Evolutionary conservation across 106 monocot genomes (phyloP).

Genomic region (Dendrobium officinale): DNA sequence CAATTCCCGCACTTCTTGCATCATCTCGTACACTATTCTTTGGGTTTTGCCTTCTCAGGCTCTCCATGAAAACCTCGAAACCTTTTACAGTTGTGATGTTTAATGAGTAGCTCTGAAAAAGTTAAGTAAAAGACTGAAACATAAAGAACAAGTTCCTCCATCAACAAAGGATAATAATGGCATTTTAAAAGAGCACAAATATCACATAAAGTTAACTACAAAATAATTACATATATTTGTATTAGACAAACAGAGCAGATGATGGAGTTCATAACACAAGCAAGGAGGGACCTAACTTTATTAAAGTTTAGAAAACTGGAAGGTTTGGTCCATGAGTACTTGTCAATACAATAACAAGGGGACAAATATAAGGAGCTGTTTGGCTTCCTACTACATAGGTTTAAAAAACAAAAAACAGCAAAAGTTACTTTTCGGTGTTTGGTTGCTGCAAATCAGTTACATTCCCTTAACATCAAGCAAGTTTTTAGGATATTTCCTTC

Average conservation of each 20-base stretch:
- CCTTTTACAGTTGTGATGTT: conserved; percentile 95
- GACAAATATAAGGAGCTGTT: background rate
- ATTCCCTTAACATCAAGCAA: background rate
- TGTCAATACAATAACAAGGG: background rate
- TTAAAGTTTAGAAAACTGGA: background rate
- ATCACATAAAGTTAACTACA: background rate
- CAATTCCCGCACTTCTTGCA: conserved; percentile 41
- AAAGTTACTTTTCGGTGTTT: background rate
- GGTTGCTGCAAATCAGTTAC: background rate
- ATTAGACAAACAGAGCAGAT: background rate
- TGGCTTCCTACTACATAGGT: background rate
- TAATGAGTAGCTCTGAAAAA: conserved; percentile 80
- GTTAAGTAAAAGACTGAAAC: conserved; percentile 4
- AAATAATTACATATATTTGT: background rate
- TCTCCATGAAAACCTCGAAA: conserved; percentile 77
- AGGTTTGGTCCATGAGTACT: background rate
- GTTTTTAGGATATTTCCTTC: too few relatives aligned
- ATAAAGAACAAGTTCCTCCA: background rate
- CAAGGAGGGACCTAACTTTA: background rate
- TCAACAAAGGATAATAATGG: background rate
- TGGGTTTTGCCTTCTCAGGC: conserved; percentile 47
- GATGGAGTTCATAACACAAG: background rate
- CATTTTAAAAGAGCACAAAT: background rate
- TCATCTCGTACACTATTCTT: conserved; percentile 21
- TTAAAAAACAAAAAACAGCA: background rate